phyloP scores from a whole-genome alignment of 2,329 filamentous ascomycete genomes.

The Exutisphaerella laricina region DNA sequence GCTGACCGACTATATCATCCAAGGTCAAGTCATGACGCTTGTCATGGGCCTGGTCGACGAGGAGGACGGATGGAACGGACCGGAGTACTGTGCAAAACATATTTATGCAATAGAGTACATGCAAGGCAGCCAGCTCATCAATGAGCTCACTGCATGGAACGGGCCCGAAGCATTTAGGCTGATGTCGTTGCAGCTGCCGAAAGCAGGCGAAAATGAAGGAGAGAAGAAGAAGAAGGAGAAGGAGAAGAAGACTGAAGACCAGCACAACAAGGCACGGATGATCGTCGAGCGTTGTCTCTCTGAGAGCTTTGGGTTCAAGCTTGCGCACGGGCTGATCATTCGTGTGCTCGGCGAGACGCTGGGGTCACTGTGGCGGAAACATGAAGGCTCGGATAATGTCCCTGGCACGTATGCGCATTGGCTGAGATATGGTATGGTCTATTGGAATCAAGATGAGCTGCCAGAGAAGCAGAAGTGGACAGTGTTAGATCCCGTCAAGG shows the following conservation, averaged over 20 bases:
- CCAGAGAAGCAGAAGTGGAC: constrained; percentile 35
- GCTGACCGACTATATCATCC: constrained; percentile 54
- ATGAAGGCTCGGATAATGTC: constrained; percentile 46
- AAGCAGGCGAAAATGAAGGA: constrained; percentile 37
- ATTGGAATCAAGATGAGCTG: constrained; percentile 44
- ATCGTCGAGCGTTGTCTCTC: constrained; percentile 50
- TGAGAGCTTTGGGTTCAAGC: constrained; percentile 51
- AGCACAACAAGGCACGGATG: constrained; percentile 44
- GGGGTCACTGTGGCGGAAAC: constrained; percentile 49
- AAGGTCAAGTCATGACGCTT: constrained; percentile 50
- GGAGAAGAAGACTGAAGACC: constrained; percentile 44
- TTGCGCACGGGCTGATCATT: constrained; percentile 51
- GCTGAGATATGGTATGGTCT: constrained; percentile 47
- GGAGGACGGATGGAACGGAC: constrained; percentile 50
- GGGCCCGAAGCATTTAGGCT: constrained; percentile 47
- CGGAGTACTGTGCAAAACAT: constrained; percentile 45
- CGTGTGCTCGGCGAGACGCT: constrained; percentile 47
- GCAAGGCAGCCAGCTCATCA: constrained; percentile 49
- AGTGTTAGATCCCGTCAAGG: constrained; percentile 37
- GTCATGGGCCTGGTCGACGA: constrained; percentile 50
- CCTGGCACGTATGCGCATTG: constrained; percentile 52
- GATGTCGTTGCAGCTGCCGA: constrained; percentile 42
- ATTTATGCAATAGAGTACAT: constrained; percentile 50
- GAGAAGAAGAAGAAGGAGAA: too few species aligned
- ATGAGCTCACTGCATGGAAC: constrained; percentile 49